Evolutionary conservation across 2,329 filamentous ascomycete species (phyloP).

Genomic region (Colletotrichum neosansevieriae): DNA sequence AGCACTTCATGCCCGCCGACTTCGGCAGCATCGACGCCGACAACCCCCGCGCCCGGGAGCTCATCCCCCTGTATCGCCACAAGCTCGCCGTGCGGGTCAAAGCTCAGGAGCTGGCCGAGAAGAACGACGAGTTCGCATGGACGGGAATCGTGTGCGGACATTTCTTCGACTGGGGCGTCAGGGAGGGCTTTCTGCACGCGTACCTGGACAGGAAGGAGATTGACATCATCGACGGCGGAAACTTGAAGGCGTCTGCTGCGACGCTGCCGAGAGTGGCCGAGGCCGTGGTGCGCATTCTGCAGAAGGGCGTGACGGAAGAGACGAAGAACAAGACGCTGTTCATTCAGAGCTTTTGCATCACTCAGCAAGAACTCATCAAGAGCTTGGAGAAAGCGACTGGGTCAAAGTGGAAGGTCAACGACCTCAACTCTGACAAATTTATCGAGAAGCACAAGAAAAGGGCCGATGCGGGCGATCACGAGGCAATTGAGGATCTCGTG

Average conservation of each 20-base stretch:
- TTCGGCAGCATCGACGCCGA: constrained; percentile 55
- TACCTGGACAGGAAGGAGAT: constrained; percentile 46
- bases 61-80: constrained; percentile 52
- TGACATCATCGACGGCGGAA: constrained; percentile 52
- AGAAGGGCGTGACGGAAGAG: constrained; percentile 42
- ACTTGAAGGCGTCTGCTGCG: constrained; percentile 48
- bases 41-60: constrained; percentile 48
- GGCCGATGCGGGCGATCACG: constrained; percentile 53
- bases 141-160: constrained; percentile 55
- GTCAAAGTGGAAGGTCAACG: constrained; percentile 46
- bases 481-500: constrained; percentile 60
- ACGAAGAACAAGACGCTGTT: constrained; percentile 52
- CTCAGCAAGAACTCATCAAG: constrained; percentile 50
- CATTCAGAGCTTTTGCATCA: constrained; percentile 55
- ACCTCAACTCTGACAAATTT: constrained; percentile 54
- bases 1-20: constrained; percentile 55
- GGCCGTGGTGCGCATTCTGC: constrained; percentile 50
- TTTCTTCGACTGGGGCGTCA: constrained; percentile 57
- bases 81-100: constrained; percentile 50
- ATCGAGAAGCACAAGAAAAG: constrained; percentile 52
- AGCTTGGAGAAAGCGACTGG: constrained; percentile 51
- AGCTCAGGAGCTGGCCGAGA: constrained; percentile 46
- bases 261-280: constrained; percentile 51
- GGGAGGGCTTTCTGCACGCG: constrained; percentile 52
- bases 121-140: constrained; percentile 48